Conservation (phyloP, 2,329 filamentous ascomycete genomes). For the Pseudophaeomoniella oleicola region DNA sequence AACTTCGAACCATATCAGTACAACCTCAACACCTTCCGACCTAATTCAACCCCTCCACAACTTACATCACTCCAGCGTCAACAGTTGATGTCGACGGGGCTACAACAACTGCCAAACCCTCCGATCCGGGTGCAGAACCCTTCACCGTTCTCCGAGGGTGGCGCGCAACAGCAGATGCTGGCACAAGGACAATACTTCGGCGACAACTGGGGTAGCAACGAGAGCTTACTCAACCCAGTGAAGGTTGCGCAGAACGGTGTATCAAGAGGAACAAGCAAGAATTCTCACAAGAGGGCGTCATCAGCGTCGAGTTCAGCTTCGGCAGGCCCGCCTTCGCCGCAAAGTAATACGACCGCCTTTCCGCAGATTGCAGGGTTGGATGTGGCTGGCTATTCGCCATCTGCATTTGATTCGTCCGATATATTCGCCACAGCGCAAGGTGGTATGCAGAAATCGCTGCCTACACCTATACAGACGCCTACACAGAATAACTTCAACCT, state of each 20-base stretch:
- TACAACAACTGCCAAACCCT: neutral
- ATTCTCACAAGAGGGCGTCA: conserved; percentile 23
- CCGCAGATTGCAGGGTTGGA: conserved; percentile 31
- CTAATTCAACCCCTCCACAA: neutral
- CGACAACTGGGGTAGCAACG: neutral
- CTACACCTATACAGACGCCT: conserved; percentile 40
- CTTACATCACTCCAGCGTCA: neutral
- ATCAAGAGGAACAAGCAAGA: conserved; percentile 16
- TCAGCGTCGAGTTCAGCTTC: conserved; percentile 29
- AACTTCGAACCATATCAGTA: neutral
- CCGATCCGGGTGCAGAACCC: neutral
- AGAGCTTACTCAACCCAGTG: conserved; percentile 4
- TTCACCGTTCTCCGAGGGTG: neutral
- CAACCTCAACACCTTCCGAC: neutral
- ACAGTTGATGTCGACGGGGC: neutral
- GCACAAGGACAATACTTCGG: neutral
- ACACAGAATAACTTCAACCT: conserved; percentile 35
- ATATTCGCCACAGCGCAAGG: conserved; percentile 8
- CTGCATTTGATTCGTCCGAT: conserved; percentile 1
- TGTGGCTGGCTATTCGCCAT: conserved; percentile 24
- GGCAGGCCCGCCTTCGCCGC: conserved; percentile 28
- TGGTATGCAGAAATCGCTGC: conserved; percentile 33
- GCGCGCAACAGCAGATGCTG: conserved; percentile 1
- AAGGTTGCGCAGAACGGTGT: conserved; percentile 14
- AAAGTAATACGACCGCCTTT: conserved; percentile 21